A percentile compares a stretch with the other conserved stretches of the same genome.
Evolutionary conservation across 805 yeast species (phyloP).

Genomic region (Candida parachauliodes): DNA sequence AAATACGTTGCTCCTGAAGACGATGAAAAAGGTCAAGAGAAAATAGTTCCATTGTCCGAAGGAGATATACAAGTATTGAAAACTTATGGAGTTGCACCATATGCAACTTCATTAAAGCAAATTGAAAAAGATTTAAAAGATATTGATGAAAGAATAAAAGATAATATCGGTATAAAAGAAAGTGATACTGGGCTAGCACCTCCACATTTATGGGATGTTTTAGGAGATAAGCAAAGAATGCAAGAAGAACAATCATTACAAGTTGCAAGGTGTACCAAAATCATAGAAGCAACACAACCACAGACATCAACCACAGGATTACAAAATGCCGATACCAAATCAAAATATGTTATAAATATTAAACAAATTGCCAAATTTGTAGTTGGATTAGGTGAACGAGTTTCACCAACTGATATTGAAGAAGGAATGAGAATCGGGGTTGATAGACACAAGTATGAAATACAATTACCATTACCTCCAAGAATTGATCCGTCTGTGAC

Average conservation of each 20-base stretch:
- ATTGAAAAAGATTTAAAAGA: conserved; percentile 85
- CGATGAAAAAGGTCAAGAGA: conserved; percentile 60
- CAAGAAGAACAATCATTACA: conserved; percentile 93
- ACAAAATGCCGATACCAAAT: conserved; percentile 72
- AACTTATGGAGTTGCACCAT: conserved; percentile 97
- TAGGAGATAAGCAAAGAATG: conserved; percentile 93
- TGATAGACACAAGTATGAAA: conserved; percentile 94
- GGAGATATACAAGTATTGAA: conserved; percentile 97
- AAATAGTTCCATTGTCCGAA: conserved; percentile 83
- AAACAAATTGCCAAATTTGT: conserved; percentile 98
- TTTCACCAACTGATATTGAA: conserved; percentile 97
- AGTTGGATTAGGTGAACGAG: conserved; percentile 93
- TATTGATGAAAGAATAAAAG: conserved; percentile 84
- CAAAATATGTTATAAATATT: conserved; percentile 92
- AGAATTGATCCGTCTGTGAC: conserved; percentile 97
- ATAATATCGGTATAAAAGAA: conserved; percentile 90
- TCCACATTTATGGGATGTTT: conserved; percentile 95
- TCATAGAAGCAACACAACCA: conserved; percentile 61
- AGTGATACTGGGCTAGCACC: conserved; percentile 98
- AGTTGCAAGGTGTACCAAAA: conserved; percentile 98
- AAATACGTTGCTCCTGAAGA: conserved; percentile 90
- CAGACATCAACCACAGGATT: conserved; percentile 24
- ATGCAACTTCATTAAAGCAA: conserved; percentile 72
- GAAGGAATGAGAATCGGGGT: conserved; percentile 99
- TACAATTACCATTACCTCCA: conserved; percentile 96